Evolutionary conservation across 2,329 filamentous ascomycete genomes (phyloP).

Genomic region (Beauveria bassiana): DNA sequence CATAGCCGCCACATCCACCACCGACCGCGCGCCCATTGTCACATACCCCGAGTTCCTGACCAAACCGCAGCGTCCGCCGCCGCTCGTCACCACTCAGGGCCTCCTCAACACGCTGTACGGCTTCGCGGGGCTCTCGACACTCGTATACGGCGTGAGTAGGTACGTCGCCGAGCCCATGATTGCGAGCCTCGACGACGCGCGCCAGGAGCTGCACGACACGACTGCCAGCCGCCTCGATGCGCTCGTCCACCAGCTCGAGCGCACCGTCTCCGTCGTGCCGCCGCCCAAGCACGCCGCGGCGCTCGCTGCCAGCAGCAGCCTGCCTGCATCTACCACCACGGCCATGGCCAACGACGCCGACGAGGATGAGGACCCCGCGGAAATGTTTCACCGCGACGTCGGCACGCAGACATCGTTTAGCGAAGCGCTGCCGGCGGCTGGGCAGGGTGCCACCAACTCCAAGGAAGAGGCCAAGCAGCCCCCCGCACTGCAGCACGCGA

Average conservation of each 20-base stretch:
- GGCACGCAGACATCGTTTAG: slow-evolving; percentile 63
- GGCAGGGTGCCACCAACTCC: not conserved
- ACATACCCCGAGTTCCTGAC: slow-evolving; percentile 65
- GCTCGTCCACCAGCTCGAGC: slow-evolving; percentile 45
- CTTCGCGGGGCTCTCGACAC: slow-evolving; percentile 48
- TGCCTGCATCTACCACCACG: not conserved
- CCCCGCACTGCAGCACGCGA: slow-evolving; percentile 30
- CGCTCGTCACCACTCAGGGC: slow-evolving; percentile 52
- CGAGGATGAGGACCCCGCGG: slow-evolving; percentile 58
- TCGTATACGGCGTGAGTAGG: slow-evolving; percentile 64
- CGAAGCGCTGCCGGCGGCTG: not conserved
- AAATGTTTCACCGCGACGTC: slow-evolving; percentile 74
- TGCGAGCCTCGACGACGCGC: slow-evolving; percentile 42
- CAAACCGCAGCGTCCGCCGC: slow-evolving; percentile 46
- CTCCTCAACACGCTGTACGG: slow-evolving; percentile 53
- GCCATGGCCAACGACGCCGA: slow-evolving; percentile 25
- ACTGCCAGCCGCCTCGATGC: slow-evolving; percentile 37
- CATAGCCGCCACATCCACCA: slow-evolving; percentile 12
- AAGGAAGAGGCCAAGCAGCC: slow-evolving; percentile 13
- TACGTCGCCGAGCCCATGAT: slow-evolving; percentile 60
- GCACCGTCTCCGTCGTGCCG: slow-evolving; percentile 55
- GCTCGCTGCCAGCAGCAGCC: slow-evolving; percentile 16
- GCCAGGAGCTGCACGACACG: slow-evolving; percentile 43
- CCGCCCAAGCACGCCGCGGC: slow-evolving; percentile 13
- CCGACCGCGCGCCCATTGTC: slow-evolving; percentile 52